Base-by-base conservation (phyloP, 345 rosid species). In the Mercurialis annua region DNA sequence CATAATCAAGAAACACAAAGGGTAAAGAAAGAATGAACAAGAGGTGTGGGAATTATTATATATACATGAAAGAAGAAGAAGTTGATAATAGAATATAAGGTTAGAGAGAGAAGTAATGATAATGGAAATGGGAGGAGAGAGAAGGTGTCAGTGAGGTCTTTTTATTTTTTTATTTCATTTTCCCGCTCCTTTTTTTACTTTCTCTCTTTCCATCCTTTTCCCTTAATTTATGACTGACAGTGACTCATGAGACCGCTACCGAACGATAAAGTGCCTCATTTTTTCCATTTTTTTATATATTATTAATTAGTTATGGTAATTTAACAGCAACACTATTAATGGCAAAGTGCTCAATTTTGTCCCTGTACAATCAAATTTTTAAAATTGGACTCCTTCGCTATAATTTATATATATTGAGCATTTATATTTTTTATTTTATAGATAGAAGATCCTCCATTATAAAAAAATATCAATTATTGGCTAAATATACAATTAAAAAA, bases 221-320 rank as follows among this genome's bases (percentile, higher is more conserved):
- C 75, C 78, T 67, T 66, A 64, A 66, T 77, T 70, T 70, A 78
- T 76, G 81, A 81, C 78, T 77, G 87, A 84, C 73, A 78, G 81
- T 55, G 82, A 83, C 82, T 63, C 63, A 66, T 78, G 82, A 77
- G 83, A 82, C 70, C 72, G 74, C 77, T 48, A 75, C 62, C 76
- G 65, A 66, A 62, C 73, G 65, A 71, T 60, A 31, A 56, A 51
- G 70, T 46, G 56, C 24, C 30, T 6, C 30, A 24, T 52, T 5
- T 16, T 48, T 48, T 48, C 23, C 4, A 15, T 48, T 34, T 34
- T 34, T 3, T 9, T 34, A 3, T 34, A 34, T 34, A 34, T 34
- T 34, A 34, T 9, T 34, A 34, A n/a, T n/a, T n/a, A n/a, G n/a
- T n/a, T n/a, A n/a, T n/a, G n/a, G n/a, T n/a, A n/a, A n/a, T n/a